These are phyloP conservation scores for Pythium guiyangense DNA, from an alignment of 352 stramenopile species.

Conservation along the genomic window DNA sequence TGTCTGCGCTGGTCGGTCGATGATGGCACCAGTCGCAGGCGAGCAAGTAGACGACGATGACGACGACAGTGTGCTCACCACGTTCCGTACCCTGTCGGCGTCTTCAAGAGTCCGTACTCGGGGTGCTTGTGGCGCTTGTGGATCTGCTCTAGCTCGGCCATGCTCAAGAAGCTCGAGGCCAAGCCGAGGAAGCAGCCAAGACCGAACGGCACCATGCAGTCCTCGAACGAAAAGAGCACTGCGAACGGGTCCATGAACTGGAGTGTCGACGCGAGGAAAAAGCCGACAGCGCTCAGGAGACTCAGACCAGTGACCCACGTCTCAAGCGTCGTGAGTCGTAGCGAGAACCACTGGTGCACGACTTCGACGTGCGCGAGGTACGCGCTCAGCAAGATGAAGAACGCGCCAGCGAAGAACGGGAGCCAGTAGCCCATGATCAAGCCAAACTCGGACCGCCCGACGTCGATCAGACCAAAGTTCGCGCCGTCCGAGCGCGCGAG, in stretches of 20 bases:
- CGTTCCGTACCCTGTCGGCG: constrained; percentile 36
- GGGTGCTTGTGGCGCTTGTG: constrained; percentile 81
- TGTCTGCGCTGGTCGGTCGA: background rate
- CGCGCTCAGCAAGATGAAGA: constrained; percentile 64
- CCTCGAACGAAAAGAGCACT: constrained; percentile 68
- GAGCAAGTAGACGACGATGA: too few relatives aligned
- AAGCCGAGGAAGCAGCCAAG: constrained; percentile 66
- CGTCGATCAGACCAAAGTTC: constrained; percentile 76
- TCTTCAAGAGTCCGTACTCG: constrained; percentile 69
- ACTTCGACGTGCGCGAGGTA: constrained; percentile 83
- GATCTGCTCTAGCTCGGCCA: constrained; percentile 72
- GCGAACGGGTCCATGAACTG: constrained; percentile 85
- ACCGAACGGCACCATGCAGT: constrained; percentile 65
- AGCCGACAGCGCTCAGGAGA: constrained; percentile 50
- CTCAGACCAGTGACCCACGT: constrained; percentile 51
- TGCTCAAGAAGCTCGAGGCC: constrained; percentile 55
- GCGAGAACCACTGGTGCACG: constrained; percentile 81
- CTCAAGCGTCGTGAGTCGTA: constrained; percentile 54
- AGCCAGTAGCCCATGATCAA: constrained; percentile 81
- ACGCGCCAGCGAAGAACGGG: constrained; percentile 77
- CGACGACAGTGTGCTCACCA: constrained; percentile 17
- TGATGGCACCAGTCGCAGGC: background rate
- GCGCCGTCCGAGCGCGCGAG: constrained; percentile 41
- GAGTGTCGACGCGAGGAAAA: constrained; percentile 77
- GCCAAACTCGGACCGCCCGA: constrained; percentile 51